A percentile compares a stretch with the other conserved stretches of the same genome.
These are phyloP conservation scores for Aciculoconidium aculeatum DNA, from an alignment of 805 yeast genomes.

Conservation along the genomic window DNA sequence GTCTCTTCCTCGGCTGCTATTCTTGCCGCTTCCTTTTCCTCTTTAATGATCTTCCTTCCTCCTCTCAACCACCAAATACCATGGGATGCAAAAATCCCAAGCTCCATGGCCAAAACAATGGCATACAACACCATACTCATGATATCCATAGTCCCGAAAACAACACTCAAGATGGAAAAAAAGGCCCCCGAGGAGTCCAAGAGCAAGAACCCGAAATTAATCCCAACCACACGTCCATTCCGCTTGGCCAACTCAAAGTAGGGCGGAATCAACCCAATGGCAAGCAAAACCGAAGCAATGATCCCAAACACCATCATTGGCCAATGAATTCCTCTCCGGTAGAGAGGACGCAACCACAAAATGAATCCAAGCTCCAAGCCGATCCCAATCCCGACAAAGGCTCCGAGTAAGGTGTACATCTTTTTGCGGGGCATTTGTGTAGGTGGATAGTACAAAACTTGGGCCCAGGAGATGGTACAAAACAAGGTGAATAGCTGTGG, in stretches of 20 bases:
- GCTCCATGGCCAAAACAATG: constrained; percentile 66
- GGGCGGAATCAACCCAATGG: constrained; percentile 80
- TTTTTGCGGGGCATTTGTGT: constrained; percentile 28
- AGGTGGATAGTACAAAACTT: constrained; percentile 68
- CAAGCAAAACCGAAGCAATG: constrained; percentile 69
- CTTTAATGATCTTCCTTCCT: constrained; percentile 26
- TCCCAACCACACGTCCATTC: constrained; percentile 80
- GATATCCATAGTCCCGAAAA: constrained; percentile 59
- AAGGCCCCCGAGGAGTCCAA: constrained; percentile 80
- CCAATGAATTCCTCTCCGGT: constrained; percentile 53
- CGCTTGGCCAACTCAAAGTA: constrained; percentile 78
- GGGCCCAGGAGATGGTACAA: constrained; percentile 61
- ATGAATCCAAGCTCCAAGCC: constrained; percentile 70
- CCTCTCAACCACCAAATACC: constrained; percentile 53
- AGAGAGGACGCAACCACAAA: constrained; percentile 57
- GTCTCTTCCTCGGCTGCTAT: constrained; percentile 1
- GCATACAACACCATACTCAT: constrained; percentile 75
- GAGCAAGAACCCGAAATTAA: constrained; percentile 71
- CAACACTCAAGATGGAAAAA: constrained; percentile 57
- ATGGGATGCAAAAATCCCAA: constrained; percentile 73
- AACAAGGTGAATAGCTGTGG: constrained; percentile 78
- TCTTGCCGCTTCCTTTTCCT: constrained; percentile 11
- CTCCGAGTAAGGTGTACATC: constrained; percentile 27
- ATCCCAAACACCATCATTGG: constrained; percentile 79
- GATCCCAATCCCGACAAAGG: constrained; percentile 40